Conservation (phyloP, 495 filamentous ascomycete species). For the Neurospora sp. region DNA sequence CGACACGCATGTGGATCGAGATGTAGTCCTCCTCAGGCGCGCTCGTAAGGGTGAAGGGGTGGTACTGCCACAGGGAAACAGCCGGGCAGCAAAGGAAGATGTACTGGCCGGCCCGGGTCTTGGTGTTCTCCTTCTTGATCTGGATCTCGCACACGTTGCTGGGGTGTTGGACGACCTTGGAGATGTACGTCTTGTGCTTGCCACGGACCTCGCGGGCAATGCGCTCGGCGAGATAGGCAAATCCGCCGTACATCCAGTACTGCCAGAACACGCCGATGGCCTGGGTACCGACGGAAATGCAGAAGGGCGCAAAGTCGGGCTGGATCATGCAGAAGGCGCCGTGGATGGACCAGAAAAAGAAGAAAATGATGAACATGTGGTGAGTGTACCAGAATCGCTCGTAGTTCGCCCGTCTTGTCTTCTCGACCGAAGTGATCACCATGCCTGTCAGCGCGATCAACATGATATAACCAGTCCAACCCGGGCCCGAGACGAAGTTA, state of each 20-base stretch:
- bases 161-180: slow-evolving; percentile 74
- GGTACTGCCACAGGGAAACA: slow-evolving; percentile 70
- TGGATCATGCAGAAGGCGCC: slow-evolving; percentile 77
- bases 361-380: slow-evolving; percentile 69
- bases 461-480: slow-evolving; percentile 76
- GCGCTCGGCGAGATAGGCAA: slow-evolving; percentile 60
- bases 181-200: slow-evolving; percentile 66
- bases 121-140: slow-evolving; percentile 73
- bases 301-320: slow-evolving; percentile 61
- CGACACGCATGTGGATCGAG: slow-evolving; percentile 65
- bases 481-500: slow-evolving; percentile 63
- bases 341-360: slow-evolving; percentile 74
- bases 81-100: slow-evolving; percentile 77
- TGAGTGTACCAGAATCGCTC: slow-evolving; percentile 77
- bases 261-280: slow-evolving; percentile 70
- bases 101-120: slow-evolving; percentile 70
- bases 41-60: slow-evolving; percentile 69
- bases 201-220: slow-evolving; percentile 61
- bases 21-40: slow-evolving; percentile 78
- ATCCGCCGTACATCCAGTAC: slow-evolving; percentile 69
- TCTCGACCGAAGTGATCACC: slow-evolving; percentile 58
- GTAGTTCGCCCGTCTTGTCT: slow-evolving; percentile 58
- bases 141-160: slow-evolving; percentile 78
- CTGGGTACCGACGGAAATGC: slow-evolving; percentile 45
- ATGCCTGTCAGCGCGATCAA: slow-evolving; percentile 57